Evolutionary conservation across 129 eudicot genomes (phyloP).

Genomic region (Kitagawia praeruptora): DNA sequence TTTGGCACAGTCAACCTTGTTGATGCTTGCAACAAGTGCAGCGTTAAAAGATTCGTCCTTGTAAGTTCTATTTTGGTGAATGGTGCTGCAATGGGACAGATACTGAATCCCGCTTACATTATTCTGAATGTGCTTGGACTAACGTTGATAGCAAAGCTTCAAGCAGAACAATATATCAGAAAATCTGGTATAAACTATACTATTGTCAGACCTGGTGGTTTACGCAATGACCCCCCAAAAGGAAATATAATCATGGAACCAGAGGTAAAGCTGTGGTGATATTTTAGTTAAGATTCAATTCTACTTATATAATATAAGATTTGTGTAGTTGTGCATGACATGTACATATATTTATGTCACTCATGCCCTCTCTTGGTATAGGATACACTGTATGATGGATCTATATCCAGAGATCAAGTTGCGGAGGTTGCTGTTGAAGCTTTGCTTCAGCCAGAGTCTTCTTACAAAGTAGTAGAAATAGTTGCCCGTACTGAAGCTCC

Average conservation of each 20-base stretch:
- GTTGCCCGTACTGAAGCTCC: conserved; percentile 79
- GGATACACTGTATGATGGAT: conserved; percentile 74
- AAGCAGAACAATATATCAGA: conserved; percentile 70
- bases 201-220: conserved; percentile 86
- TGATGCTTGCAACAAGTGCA: conserved; percentile 75
- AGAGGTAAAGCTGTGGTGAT: conserved; percentile 40
- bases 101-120: conserved; percentile 81
- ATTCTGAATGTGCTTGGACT: conserved; percentile 75
- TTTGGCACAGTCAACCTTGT: conserved; percentile 88
- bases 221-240: conserved; percentile 74
- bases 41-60: conserved; percentile 65
- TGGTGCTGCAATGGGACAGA: conserved; percentile 96
- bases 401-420: conserved; percentile 82
- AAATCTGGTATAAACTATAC: conserved; percentile 90
- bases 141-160: conserved; percentile 73
- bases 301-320: not conserved
- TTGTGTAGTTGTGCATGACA: not conserved
- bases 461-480: conserved; percentile 82
- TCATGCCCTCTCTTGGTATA: conserved; percentile 9
- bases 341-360: not conserved
- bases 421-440: conserved; percentile 93
- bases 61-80: conserved; percentile 80
- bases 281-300: not conserved
- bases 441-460: conserved; percentile 48
- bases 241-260: conserved; percentile 93